Conservation (phyloP, 2,329 filamentous ascomycete species). For the Chalara sp. region DNA sequence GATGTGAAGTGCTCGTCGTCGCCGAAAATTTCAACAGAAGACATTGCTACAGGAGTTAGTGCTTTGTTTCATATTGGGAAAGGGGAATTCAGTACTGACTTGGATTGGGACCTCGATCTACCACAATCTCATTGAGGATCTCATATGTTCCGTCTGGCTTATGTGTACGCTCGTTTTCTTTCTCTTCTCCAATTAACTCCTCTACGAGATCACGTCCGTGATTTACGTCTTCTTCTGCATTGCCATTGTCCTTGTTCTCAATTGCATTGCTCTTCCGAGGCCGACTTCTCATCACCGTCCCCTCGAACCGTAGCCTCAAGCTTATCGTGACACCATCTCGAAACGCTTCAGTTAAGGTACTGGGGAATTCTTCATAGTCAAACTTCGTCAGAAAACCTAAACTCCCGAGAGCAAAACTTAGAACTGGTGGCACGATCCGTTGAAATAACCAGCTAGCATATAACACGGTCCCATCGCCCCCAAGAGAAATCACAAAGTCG, state of each 20-base stretch:
- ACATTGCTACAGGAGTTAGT: slow-evolving; percentile 59
- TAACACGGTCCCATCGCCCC: slow-evolving; percentile 93
- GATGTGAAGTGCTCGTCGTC: slow-evolving; percentile 92
- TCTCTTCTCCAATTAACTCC: slow-evolving; percentile 81
- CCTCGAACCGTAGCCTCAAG: slow-evolving; percentile 82
- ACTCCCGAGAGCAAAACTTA: slow-evolving; percentile 87
- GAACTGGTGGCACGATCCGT: slow-evolving; percentile 83
- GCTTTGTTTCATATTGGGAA: background rate
- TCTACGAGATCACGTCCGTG: slow-evolving; percentile 68
- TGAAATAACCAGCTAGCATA: slow-evolving; percentile 98
- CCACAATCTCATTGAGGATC: slow-evolving; percentile 94
- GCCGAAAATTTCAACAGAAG: slow-evolving; percentile 83
- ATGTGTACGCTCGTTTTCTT: slow-evolving; percentile 79
- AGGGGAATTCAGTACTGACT: slow-evolving; percentile 49
- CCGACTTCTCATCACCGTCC: slow-evolving; percentile 81
- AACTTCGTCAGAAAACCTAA: slow-evolving; percentile 96
- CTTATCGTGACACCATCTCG: slow-evolving; percentile 82
- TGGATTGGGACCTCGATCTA: slow-evolving; percentile 88
- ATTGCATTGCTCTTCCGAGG: slow-evolving; percentile 31
- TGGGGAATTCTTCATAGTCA: slow-evolving; percentile 70
- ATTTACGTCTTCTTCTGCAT: slow-evolving; percentile 33
- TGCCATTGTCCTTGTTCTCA: slow-evolving; percentile 22
- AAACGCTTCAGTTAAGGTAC: slow-evolving; percentile 66
- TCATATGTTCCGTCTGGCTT: slow-evolving; percentile 77
- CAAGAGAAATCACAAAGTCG: slow-evolving; percentile 87